Evolutionary conservation across 345 rosid species (phyloP).

Genomic region (Gossypium ekmanianum): DNA sequence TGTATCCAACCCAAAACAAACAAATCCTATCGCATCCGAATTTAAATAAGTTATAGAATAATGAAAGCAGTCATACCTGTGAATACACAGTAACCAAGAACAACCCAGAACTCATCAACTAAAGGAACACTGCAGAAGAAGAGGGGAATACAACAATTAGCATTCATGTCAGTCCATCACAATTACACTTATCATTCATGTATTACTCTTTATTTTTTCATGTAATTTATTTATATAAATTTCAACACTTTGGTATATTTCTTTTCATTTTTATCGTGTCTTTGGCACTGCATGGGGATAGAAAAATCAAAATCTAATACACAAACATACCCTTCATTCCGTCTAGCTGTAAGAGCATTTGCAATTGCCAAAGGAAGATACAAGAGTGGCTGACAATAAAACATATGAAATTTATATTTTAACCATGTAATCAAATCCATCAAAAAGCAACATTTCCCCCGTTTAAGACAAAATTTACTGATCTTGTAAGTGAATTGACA

Average conservation of each 20-base stretch:
- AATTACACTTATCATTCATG: not conserved
- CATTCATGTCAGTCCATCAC: not conserved
- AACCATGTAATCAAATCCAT: not conserved
- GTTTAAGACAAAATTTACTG: not conserved
- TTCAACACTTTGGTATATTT: not conserved
- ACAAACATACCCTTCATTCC: conserved; percentile 77
- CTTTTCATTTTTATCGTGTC: too few species aligned
- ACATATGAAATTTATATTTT: not conserved
- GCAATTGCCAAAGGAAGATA: conserved; percentile 95
- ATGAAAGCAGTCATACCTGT: conserved; percentile 45
- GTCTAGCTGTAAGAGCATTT: conserved; percentile 79
- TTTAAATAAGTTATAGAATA: not conserved
- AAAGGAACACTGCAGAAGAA: conserved; percentile 68
- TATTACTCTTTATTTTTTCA: not conserved
- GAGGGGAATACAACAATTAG: conserved; percentile 6
- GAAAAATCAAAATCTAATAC: conserved; percentile 8
- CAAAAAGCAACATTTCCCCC: not conserved
- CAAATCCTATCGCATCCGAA: not conserved
- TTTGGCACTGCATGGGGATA: not conserved
- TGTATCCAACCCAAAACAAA: too few species aligned
- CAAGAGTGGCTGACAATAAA: conserved; percentile 63
- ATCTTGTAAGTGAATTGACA: not conserved
- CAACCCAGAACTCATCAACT: conserved; percentile 87
- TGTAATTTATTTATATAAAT: not conserved
- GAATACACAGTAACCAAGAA: conserved; percentile 81